Evolutionary conservation across 2,329 filamentous ascomycete genomes (phyloP), one percentile per base, ranked within the genome.

Genomic region (Pseudocercospora cruenta): DNA sequence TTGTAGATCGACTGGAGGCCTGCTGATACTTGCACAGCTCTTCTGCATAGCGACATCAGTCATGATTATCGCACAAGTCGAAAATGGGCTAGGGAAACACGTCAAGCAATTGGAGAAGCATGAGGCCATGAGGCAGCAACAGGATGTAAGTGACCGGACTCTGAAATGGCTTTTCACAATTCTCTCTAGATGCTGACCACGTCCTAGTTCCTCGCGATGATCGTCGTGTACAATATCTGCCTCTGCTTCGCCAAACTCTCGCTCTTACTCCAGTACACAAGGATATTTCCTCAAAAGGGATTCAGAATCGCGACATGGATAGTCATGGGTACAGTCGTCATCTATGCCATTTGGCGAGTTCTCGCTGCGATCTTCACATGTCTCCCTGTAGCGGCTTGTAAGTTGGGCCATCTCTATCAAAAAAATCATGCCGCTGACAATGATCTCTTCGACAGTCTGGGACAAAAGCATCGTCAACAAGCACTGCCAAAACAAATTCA

Each of bases 191-290:
- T 31, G 26, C 24, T 51, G 55, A 58, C 28, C 51, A 24, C 12
- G 12, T n/a, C 10, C 8, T 31, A 68, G 66, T 68, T 68, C 57
- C 63, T 66, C 24, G 39, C 53, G 22, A 65, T 62, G 58, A 69
- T 69, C 39, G 63, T 66, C 21, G 77, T 79, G 9, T 80, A 80
- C 72, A 79, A 80, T 62, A 63, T 77, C 16, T 76, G 75, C 10
- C 70, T 80, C 43, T 73, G 70, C 39, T 77, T 76, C 67, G 80
- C 79, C 39, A 83, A 83, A 70, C 74, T 79, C 8, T 82, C 81
- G 0, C 82, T 84, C 54, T 71, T 83, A 3, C 74, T 83, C 63
- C 82, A 83, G 65, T 84, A 83, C 66, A 78, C 80, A 22, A 79
- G 80, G 28, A 78, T 84, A 24, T 84, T 84, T 60, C 78, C 77